phyloP scores from a whole-genome alignment of 805 yeast genomes.

The Candida peoriensis region DNA sequence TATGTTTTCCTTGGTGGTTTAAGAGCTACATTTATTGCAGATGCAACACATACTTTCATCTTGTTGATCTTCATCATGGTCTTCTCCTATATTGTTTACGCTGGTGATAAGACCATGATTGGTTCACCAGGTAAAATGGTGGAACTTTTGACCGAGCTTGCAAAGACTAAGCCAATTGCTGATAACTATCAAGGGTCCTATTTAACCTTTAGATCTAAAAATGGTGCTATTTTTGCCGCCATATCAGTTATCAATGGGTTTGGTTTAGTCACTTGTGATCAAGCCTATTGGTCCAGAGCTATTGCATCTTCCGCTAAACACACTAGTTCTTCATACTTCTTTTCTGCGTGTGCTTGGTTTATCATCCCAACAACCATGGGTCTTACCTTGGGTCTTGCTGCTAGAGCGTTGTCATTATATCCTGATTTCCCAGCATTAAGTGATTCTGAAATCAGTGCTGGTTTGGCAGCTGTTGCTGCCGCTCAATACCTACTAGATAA shows the following conservation, averaged over 20 bases:
- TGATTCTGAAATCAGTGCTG: slow-evolving; percentile 27
- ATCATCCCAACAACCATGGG: slow-evolving; percentile 36
- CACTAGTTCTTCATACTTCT: slow-evolving; percentile 33
- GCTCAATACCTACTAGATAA: slow-evolving; percentile 37
- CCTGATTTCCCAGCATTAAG: slow-evolving; percentile 35
- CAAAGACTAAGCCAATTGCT: slow-evolving; percentile 27
- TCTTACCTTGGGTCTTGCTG: slow-evolving; percentile 32
- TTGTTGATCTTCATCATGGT: slow-evolving; percentile 34
- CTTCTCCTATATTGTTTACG: slow-evolving; percentile 21
- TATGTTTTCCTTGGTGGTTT: slow-evolving; percentile 49
- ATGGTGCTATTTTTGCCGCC: slow-evolving; percentile 29
- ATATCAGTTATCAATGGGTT: slow-evolving; percentile 30
- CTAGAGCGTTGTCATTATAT: slow-evolving; percentile 29
- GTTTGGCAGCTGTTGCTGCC: slow-evolving; percentile 38
- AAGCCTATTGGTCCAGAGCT: slow-evolving; percentile 40
- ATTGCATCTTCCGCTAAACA: slow-evolving; percentile 33
- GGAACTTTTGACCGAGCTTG: slow-evolving; percentile 34
- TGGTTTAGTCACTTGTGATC: slow-evolving; percentile 32
- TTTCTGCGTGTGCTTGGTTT: slow-evolving; percentile 37
- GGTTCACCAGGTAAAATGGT: slow-evolving; percentile 37
- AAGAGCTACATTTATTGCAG: slow-evolving; percentile 48
- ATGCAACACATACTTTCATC: slow-evolving; percentile 45
- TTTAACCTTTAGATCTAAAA: slow-evolving; percentile 31
- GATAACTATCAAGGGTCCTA: slow-evolving; percentile 32
- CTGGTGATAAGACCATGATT: slow-evolving; percentile 15